Conservation (phyloP, 306 rosid genomes). For the Lathyrus oleraceus region DNA sequence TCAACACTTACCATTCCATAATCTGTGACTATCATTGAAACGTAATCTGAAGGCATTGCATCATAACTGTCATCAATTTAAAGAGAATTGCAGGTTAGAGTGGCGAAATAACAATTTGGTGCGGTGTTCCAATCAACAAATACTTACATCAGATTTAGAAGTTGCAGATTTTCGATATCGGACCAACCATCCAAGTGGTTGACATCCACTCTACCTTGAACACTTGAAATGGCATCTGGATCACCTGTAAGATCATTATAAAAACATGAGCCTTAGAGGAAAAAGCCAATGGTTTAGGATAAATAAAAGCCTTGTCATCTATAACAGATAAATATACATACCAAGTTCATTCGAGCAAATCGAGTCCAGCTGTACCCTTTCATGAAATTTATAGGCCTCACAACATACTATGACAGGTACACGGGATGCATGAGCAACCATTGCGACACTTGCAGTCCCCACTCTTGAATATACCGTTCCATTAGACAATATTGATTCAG, state of each 20-base stretch:
- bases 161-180: constrained; percentile 50
- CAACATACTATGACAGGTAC: constrained; percentile 66
- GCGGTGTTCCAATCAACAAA: constrained; percentile 1
- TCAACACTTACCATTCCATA: constrained; percentile 53
- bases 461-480: constrained; percentile 67
- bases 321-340: constrained; percentile 30
- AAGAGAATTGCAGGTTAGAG: constrained; percentile 38
- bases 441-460: constrained; percentile 64
- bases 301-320: constrained; percentile 15
- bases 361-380: constrained; percentile 66
- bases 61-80: constrained; percentile 57
- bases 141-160: constrained; percentile 56
- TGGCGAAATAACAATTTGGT: constrained; percentile 31
- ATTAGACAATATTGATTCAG: constrained; percentile 55
- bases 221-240: constrained; percentile 52
- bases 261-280: constrained; percentile 35
- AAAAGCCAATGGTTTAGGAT: constrained; percentile 6
- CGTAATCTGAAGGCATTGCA: constrained; percentile 64
- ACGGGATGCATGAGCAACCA: constrained; percentile 61
- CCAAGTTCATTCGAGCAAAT: constrained; percentile 67
- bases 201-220: constrained; percentile 49
- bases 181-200: constrained; percentile 54
- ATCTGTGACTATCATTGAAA: constrained; percentile 54
- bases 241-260: constrained; percentile 47
- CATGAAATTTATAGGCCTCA: constrained; percentile 67